Evolutionary conservation across 73 alveolate species (phyloP).

Genomic region (Blepharisma japonicum): DNA sequence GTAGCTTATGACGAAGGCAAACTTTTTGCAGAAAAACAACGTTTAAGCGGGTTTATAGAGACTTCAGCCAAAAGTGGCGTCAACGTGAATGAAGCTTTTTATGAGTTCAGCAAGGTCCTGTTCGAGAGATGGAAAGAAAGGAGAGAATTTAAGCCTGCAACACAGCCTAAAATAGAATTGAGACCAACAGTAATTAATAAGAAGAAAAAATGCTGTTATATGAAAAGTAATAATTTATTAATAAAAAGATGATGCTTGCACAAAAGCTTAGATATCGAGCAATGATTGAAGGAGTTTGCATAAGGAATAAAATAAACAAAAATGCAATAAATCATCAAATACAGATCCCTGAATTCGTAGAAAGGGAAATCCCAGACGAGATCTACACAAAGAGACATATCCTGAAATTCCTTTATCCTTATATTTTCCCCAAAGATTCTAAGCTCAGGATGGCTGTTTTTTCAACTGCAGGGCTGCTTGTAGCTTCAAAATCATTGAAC

Average conservation of each 20-base stretch:
- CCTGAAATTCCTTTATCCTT: constrained; percentile 40
- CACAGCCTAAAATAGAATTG: background rate
- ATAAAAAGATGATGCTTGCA: no score
- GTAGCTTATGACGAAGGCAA: constrained; percentile 9
- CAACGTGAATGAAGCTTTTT: constrained; percentile 28
- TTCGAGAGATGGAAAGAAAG: constrained; percentile 19
- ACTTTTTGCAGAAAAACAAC: background rate
- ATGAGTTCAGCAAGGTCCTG: constrained; percentile 9
- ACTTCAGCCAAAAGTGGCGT: constrained; percentile 32
- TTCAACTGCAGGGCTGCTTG: constrained; percentile 35
- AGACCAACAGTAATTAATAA: background rate
- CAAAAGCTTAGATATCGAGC: no score
- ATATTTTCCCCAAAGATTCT: constrained; percentile 34
- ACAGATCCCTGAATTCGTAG: constrained; percentile 19
- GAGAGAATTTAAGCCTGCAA: constrained; percentile 2
- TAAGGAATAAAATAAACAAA: no score
- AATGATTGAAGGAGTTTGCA: no score
- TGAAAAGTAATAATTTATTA: background rate
- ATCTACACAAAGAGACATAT: constrained; percentile 27
- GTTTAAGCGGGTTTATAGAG: constrained; percentile 6
- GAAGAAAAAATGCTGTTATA: constrained; percentile 9
- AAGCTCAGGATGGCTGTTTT: constrained; percentile 31
- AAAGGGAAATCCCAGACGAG: background rate
- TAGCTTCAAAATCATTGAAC: constrained; percentile 42
- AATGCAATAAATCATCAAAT: background rate